These are phyloP conservation scores for Diaporthe ilicicola DNA, from an alignment of 2,329 filamentous ascomycete genomes.

Conservation along the genomic window DNA sequence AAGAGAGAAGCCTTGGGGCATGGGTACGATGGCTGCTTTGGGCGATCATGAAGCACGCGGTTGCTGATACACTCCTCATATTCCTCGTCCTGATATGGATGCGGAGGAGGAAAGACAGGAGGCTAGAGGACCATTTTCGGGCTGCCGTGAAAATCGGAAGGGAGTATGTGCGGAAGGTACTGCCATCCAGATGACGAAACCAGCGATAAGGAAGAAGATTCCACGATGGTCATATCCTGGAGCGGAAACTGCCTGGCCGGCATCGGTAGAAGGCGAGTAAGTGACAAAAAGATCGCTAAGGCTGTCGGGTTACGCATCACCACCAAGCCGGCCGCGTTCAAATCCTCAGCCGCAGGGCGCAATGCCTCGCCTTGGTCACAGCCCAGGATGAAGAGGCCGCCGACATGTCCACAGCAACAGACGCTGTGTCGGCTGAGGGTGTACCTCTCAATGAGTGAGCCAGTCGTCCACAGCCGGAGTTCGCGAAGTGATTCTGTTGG, in stretches of 20 bases:
- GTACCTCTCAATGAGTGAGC: background rate
- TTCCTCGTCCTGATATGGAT: conserved; percentile 75
- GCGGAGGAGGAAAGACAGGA: conserved; percentile 73
- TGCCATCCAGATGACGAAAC: conserved; percentile 62
- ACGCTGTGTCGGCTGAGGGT: background rate
- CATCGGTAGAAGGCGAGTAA: background rate
- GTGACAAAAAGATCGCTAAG: background rate
- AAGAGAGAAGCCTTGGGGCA: conserved; percentile 69
- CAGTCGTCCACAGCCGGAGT: background rate
- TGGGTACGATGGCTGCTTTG: conserved; percentile 79
- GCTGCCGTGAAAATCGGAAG: conserved; percentile 65
- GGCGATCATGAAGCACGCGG: conserved; percentile 75
- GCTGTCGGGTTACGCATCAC: background rate
- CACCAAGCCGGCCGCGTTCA: background rate
- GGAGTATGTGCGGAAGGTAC: conserved; percentile 66
- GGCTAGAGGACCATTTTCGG: conserved; percentile 78
- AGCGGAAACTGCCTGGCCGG: background rate
- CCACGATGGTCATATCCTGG: background rate
- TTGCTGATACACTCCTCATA: conserved; percentile 75
- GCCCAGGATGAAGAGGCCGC: background rate
- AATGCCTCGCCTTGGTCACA: background rate
- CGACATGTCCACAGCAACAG: background rate
- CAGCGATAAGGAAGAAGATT: background rate
- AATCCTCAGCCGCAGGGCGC: background rate
- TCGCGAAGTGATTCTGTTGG: background rate